A percentile compares a stretch with the other conserved stretches of the same genome.
phyloP scores from a whole-genome alignment of 257 asterid species.

The Solanum dulcamara region DNA sequence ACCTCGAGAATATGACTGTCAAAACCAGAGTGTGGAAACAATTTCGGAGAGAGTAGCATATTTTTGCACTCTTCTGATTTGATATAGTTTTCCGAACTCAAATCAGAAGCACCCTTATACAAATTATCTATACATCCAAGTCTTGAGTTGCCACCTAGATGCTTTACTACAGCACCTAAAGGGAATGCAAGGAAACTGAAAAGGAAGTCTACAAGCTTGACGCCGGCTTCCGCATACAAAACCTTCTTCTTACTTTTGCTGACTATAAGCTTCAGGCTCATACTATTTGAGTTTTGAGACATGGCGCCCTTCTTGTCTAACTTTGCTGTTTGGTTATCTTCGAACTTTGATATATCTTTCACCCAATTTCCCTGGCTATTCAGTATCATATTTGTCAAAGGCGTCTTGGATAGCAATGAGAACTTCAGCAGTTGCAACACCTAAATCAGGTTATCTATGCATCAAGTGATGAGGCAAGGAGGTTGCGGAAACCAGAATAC shows the following conservation, averaged over 20 bases:
- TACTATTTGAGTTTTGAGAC: neutral
- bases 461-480: neutral
- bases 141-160: neutral
- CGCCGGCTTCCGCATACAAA: slow-evolving; percentile 3
- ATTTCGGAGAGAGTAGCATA: neutral
- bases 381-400: neutral
- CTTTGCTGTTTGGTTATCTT: neutral
- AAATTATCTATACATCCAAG: slow-evolving; percentile 2
- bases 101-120: neutral
- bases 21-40: neutral
- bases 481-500: neutral
- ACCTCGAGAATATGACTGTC: neutral
- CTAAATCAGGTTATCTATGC: neutral
- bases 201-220: slow-evolving; percentile 1
- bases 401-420: neutral
- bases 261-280: slow-evolving; percentile 6
- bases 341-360: neutral
- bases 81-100: neutral
- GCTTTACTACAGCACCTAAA: neutral
- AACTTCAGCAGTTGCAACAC: neutral
- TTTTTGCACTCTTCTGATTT: neutral
- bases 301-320: neutral
- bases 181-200: slow-evolving; percentile 1
- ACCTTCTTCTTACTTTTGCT: neutral
- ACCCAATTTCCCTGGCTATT: neutral